phyloP scores from a whole-genome alignment of 2,329 filamentous ascomycete species.

The Diaporthe eres region DNA sequence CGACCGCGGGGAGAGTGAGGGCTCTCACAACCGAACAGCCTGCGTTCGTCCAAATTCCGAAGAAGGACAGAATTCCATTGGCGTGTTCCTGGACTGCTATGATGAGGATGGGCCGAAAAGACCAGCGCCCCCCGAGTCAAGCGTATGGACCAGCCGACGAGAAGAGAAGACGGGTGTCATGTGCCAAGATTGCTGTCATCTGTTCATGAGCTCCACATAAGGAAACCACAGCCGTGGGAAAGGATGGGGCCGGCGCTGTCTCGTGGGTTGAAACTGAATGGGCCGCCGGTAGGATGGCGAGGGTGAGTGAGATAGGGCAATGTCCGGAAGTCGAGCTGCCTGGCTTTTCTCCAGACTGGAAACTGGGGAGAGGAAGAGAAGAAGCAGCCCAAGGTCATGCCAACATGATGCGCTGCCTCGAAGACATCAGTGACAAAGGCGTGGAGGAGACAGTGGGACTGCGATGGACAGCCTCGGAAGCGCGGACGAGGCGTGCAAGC shows the following conservation, averaged over 20 bases:
- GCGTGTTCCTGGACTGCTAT: not conserved
- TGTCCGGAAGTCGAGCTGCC: not conserved
- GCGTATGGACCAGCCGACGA: constrained; percentile 21
- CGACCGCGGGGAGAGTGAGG: not conserved
- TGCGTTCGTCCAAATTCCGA: not conserved
- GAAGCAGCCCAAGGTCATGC: not conserved
- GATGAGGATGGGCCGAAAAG: constrained; percentile 5
- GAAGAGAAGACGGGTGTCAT: constrained; percentile 19
- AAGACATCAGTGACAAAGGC: not conserved
- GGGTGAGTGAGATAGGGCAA: not conserved
- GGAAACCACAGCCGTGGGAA: constrained; percentile 17
- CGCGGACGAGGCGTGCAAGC: constrained; percentile 10
- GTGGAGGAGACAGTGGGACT: not conserved
- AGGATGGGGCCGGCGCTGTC: constrained; percentile 13
- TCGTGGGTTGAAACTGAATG: not conserved
- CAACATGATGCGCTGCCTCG: constrained; percentile 2
- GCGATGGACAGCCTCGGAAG: constrained; percentile 5
- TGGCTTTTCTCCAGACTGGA: not conserved
- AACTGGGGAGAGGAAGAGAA: not conserved
- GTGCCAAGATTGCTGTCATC: constrained; percentile 32
- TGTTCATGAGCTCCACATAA: constrained; percentile 15
- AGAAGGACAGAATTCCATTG: not conserved
- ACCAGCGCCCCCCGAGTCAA: constrained; percentile 24
- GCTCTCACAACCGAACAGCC: constrained; percentile 4
- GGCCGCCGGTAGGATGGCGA: not conserved